Evolutionary conservation across 768 basidiomycete genomes (phyloP), one percentile per base, ranked within the genome.

Genomic region (Lentinula sp.): DNA sequence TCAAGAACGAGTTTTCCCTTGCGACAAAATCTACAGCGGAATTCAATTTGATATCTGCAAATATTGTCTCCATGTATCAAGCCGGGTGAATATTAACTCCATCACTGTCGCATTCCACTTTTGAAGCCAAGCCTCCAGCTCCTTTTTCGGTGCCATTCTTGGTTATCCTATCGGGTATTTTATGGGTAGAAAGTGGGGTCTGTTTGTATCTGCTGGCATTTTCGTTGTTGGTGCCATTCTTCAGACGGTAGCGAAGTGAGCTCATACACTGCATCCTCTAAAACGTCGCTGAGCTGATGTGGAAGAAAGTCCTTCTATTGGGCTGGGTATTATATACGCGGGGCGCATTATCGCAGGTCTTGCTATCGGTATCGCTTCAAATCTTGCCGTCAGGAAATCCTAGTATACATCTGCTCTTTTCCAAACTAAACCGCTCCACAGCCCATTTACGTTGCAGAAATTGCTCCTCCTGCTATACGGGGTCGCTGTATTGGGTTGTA

Each of bases 401-500:
- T n/a, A 37, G 16, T 46, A 13, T 13, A 46, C 18, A 4, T 4
- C 33, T 6, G 32, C 16, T 51, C 32, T 9, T 59, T 32, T 39
- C 28, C 28, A 28, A 35, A 28, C 35, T 20, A 28, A 32, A 3
- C 7, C 15, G 5, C 56, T 45, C 2, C 20, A 3, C 20, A 74
- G 68, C 74, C 78, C 6, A 74, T 77, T 51, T 79, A 73, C 62
- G 73, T 78, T 51, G 75, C 79, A 10, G 81, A 83, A 66, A 74
- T 80, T 39, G 65, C 80, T 2, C 74, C 79, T 18, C 71, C 78
- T 20, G 73, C 75, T 5, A 77, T 79, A 58, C 74, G 78, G n/a
- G 81, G 81, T 32, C 73, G 76, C 39, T 68, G 82, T 20, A 76
- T 79, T 54, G 82, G 81, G 16, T 64, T 79, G 54, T 81, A 78